Conservation (phyloP, 139 green algal genomes). For the Micractinium sp. region DNA sequence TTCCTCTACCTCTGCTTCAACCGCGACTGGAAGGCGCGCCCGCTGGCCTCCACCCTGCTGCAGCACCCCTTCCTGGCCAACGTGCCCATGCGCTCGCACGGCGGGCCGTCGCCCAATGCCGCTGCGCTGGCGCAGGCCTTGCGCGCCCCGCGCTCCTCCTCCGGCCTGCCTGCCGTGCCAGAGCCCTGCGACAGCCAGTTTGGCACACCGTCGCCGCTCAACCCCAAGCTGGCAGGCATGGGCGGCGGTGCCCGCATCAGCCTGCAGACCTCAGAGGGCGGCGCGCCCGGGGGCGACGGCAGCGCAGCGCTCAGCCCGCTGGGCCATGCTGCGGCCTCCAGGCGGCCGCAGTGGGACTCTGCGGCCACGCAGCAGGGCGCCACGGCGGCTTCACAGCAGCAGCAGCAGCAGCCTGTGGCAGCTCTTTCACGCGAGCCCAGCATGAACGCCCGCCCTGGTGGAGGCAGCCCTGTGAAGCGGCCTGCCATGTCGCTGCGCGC, state of each 20-base stretch:
- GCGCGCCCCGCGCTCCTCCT: background rate
- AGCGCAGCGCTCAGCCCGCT: constrained; percentile 18
- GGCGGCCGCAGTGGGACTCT: constrained; percentile 2
- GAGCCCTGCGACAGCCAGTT: constrained; percentile 13
- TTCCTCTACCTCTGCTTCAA: constrained; percentile 97
- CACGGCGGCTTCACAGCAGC: background rate
- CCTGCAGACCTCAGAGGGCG: background rate
- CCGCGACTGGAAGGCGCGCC: constrained; percentile 69
- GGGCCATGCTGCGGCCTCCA: background rate
- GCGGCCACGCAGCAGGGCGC: background rate
- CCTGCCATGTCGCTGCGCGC: constrained; percentile 9
- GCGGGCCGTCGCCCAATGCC: constrained; percentile 6
- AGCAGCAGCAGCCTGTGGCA: background rate
- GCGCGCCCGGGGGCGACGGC: background rate
- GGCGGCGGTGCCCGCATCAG: constrained; percentile 20
- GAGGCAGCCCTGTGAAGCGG: constrained; percentile 11
- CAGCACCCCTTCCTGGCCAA: constrained; percentile 78
- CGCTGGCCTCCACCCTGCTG: constrained; percentile 76
- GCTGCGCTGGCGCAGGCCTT: constrained; percentile 7
- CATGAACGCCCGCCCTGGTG: background rate
- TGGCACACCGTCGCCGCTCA: constrained; percentile 47
- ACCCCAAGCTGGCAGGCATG: constrained; percentile 25
- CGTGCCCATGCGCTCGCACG: constrained; percentile 1
- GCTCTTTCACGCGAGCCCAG: background rate
- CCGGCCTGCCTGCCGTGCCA: background rate